Conservation (phyloP, 2,329 filamentous ascomycete genomes). For the Canariomyces notabilis region DNA sequence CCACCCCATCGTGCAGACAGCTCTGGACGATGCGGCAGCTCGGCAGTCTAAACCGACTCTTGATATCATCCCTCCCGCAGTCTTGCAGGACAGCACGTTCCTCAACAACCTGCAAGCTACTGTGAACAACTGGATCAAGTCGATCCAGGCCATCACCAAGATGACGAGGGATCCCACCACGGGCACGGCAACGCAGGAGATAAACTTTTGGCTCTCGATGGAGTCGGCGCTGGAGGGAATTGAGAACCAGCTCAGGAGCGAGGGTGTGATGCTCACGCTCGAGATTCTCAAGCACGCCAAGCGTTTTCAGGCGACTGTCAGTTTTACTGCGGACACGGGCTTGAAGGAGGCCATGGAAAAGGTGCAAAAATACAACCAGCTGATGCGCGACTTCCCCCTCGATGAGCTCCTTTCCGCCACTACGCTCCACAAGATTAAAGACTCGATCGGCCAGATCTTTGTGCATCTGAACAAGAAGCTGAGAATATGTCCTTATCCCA, state of each 20-base stretch:
- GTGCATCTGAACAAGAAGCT: conserved; percentile 96
- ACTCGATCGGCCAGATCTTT: conserved; percentile 87
- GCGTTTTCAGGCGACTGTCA: conserved; percentile 94
- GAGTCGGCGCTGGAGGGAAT: conserved; percentile 89
- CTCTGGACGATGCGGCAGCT: conserved; percentile 70
- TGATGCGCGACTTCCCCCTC: conserved; percentile 96
- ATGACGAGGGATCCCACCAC: conserved; percentile 76
- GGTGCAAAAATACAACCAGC: conserved; percentile 97
- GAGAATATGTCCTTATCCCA: conserved; percentile 91
- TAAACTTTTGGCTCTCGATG: conserved; percentile 99
- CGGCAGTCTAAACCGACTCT: conserved; percentile 65
- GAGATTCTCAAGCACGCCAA: conserved; percentile 96
- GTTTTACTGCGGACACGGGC: conserved; percentile 92
- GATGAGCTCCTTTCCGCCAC: conserved; percentile 93
- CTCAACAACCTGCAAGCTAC: conserved; percentile 90
- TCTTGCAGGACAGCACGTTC: conserved; percentile 86
- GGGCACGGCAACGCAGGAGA: conserved; percentile 87
- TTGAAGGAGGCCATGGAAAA: conserved; percentile 93
- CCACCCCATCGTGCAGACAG: conserved; percentile 81
- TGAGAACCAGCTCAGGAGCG: conserved; percentile 78
- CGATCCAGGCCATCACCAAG: conserved; percentile 93
- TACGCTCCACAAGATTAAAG: conserved; percentile 79
- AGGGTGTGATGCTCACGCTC: conserved; percentile 84
- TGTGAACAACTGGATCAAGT: conserved; percentile 98
- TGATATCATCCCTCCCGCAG: conserved; percentile 67